Evolutionary conservation across 352 stramenopile genomes (phyloP).

Genomic region (Phytophthora capsici): DNA sequence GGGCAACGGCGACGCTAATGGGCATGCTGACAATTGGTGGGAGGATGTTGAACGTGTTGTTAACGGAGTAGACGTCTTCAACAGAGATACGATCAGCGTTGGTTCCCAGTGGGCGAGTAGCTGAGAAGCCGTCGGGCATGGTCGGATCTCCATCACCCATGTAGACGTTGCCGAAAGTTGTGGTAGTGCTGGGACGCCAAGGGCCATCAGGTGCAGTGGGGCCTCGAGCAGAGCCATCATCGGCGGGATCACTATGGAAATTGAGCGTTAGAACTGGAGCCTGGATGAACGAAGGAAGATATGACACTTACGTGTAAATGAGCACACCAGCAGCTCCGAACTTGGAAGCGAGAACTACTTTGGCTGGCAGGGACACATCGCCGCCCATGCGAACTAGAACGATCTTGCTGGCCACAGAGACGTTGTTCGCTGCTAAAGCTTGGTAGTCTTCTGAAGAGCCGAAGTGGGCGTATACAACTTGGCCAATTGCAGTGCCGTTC

Average conservation of each 20-base stretch:
- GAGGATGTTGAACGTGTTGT: conserved; percentile 87
- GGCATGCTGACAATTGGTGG: conserved; percentile 77
- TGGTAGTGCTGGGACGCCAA: conserved; percentile 59
- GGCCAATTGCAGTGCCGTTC: conserved; percentile 65
- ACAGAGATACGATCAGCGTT: conserved; percentile 71
- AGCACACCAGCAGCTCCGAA: conserved; percentile 68
- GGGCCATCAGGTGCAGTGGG: conserved; percentile 69
- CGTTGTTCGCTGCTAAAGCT: conserved; percentile 51
- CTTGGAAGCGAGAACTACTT: conserved; percentile 69
- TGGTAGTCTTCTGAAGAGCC: conserved; percentile 71
- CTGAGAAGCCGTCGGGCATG: conserved; percentile 74
- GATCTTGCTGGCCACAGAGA: conserved; percentile 61
- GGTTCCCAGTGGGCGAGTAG: conserved; percentile 26
- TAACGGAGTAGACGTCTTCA: conserved; percentile 77
- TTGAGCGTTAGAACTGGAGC: not conserved
- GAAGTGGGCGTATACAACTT: conserved; percentile 82
- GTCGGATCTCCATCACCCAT: conserved; percentile 88
- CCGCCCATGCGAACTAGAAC: conserved; percentile 73
- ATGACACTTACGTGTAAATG: conserved; percentile 72
- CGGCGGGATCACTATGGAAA: conserved; percentile 59
- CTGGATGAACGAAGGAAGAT: not conserved
- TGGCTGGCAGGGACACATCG: conserved; percentile 71
- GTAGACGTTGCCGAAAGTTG: conserved; percentile 80
- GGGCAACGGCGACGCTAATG: conserved; percentile 66
- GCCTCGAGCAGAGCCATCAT: conserved; percentile 61